Conservation (phyloP, 2,329 filamentous ascomycete species). For the Chrysosporium keratinophilum region DNA sequence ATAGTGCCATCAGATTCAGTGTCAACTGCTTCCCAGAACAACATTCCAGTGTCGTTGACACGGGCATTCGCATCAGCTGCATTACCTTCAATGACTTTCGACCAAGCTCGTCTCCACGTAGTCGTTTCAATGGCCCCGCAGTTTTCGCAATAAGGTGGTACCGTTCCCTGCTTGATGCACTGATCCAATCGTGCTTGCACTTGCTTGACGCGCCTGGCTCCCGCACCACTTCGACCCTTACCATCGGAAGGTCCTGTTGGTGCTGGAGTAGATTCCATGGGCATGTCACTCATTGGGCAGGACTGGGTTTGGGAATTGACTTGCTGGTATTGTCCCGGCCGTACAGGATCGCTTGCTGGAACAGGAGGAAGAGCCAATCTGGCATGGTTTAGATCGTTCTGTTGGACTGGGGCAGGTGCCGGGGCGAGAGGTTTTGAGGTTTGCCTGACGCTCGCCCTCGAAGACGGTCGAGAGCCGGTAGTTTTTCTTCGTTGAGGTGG, state of each 20-base stretch:
- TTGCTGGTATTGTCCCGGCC: slow-evolving; percentile 23
- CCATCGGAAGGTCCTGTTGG: slow-evolving; percentile 26
- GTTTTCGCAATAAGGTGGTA: slow-evolving; percentile 82
- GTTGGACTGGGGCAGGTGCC: slow-evolving; percentile 17
- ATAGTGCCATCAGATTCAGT: slow-evolving; percentile 53
- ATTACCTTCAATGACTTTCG: slow-evolving; percentile 60
- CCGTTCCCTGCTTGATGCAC: slow-evolving; percentile 63
- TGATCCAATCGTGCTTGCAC: slow-evolving; percentile 47
- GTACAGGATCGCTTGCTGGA: slow-evolving; percentile 16
- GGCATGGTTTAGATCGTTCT: background rate
- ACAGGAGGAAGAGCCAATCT: slow-evolving; percentile 5
- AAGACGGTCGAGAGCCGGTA: slow-evolving; percentile 30
- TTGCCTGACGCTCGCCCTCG: slow-evolving; percentile 28
- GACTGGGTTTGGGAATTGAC: slow-evolving; percentile 36
- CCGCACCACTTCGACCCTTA: slow-evolving; percentile 39
- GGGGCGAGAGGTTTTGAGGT: slow-evolving; percentile 29
- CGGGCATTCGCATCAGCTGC: slow-evolving; percentile 62
- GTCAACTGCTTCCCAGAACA: slow-evolving; percentile 60
- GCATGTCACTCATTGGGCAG: slow-evolving; percentile 36
- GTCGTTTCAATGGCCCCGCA: slow-evolving; percentile 93
- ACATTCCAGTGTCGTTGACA: slow-evolving; percentile 60
- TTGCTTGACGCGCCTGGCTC: slow-evolving; percentile 56
- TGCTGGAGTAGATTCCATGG: slow-evolving; percentile 32
- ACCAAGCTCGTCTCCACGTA: slow-evolving; percentile 89
- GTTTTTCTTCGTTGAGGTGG: slow-evolving; percentile 23